A percentile compares a stretch with the other conserved stretches of the same genome.
These are phyloP conservation scores for Striga hermonthica DNA, from an alignment of 305 asterid genomes.

Conservation along the genomic window DNA sequence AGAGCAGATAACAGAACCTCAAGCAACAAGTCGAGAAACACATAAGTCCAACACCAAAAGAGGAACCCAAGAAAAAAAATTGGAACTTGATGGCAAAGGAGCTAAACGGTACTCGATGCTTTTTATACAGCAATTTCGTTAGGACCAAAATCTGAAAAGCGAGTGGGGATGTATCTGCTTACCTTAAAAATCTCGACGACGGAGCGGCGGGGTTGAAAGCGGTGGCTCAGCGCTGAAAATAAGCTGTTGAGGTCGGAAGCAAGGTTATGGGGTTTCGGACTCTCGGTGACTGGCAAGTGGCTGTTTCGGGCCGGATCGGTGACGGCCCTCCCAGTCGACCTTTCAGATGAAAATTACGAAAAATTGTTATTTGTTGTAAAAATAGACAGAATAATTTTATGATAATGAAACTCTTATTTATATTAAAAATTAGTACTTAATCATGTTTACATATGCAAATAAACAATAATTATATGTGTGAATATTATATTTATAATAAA, in stretches of 20 bases:
- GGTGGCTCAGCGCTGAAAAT: constrained; percentile 31
- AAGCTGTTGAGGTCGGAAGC: neutral
- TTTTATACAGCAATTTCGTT: constrained; percentile 15
- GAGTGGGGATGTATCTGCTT: constrained; percentile 5
- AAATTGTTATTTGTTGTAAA: too few relatives aligned
- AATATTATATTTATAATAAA: too few relatives aligned
- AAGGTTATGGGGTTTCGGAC: constrained; percentile 11
- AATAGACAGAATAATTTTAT: too few relatives aligned
- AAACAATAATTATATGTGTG: too few relatives aligned
- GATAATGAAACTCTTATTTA: too few relatives aligned
- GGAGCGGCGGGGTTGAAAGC: constrained; percentile 25
- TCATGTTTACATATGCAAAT: too few relatives aligned
- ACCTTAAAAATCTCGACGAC: constrained; percentile 26
- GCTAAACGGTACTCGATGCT: constrained; percentile 22
- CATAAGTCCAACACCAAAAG: constrained; percentile 1
- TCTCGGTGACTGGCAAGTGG: neutral
- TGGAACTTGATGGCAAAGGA: constrained; percentile 4
- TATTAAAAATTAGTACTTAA: too few relatives aligned
- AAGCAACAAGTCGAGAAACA: constrained; percentile 9
- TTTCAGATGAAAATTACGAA: too few relatives aligned
- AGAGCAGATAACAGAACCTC: constrained; percentile 10
- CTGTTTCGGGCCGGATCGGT: constrained; percentile 6
- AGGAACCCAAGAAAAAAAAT: neutral
- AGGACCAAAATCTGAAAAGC: constrained; percentile 18
- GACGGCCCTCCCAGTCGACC: constrained; percentile 12